Base-by-base conservation (phyloP, 169 alveolate species). In the Theileria orientalis region DNA sequence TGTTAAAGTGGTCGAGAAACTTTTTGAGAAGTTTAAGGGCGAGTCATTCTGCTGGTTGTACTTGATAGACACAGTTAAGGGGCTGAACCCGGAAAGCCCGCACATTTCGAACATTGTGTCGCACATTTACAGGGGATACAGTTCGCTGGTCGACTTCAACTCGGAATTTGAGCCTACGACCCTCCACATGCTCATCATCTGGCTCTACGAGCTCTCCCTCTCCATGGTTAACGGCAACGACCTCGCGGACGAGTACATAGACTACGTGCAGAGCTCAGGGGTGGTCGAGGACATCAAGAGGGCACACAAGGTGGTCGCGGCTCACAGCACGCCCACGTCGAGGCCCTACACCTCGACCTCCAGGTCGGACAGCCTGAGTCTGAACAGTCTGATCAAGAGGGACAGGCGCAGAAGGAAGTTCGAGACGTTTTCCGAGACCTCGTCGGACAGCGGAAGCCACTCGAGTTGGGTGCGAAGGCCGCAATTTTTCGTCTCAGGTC, bases 371-470 rank as follows among this genome's bases (percentile, higher is more conserved):
- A 56, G 80, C 14, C 37, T 78, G 35, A 78, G 86, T 41, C 83
- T 78, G 42, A 56, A 71, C 54, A 69, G 67, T 57, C 67, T 78
- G 0, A 7, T 78, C 69, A 73, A 73, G 41, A 46, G 86, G 33
- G 86, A 78, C 63, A 37, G 49, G 14, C 74, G 86, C n/a, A 76
- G 86, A 11, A 67, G 86, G 23, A 64, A 74, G 25, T 62, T 74
- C 14, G 86, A 78, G 32, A 64, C 86, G 23, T 70, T 56, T 61
- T 78, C 86, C 7, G 86, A 78, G 32, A 78, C 86, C 13, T 78
- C 86, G 1, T 78, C 86, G 1, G 86, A 78, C 70, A 70, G 83
- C 32, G 86, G 86, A 19, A 59, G 69, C 16, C 25, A 27, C 25
- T 59, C 69, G 25, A 59, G 49, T 21, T 27, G n/a, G 19, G 25